phyloP scores from a whole-genome alignment of 805 yeast genomes.

The Candida cerambycidarum region DNA sequence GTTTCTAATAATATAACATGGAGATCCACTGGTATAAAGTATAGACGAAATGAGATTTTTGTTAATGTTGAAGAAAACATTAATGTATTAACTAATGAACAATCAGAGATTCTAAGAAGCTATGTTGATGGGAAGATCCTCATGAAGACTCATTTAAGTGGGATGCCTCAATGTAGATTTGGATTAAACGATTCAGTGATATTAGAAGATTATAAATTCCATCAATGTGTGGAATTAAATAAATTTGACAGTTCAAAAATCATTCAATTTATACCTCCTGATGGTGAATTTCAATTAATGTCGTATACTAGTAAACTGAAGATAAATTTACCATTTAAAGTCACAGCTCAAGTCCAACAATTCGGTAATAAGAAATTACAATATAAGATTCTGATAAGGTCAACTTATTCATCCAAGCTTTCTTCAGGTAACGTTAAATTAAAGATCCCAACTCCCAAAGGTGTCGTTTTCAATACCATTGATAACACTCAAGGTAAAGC shows the following conservation, averaged over 20 bases:
- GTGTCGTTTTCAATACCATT: slow-evolving; percentile 34
- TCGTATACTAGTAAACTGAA: slow-evolving; percentile 52
- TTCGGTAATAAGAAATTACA: slow-evolving; percentile 47
- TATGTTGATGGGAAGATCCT: slow-evolving; percentile 75
- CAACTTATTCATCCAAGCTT: slow-evolving; percentile 57
- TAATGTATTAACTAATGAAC: slow-evolving; percentile 64
- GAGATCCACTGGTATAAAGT: slow-evolving; percentile 32
- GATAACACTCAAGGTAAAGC: slow-evolving; percentile 58
- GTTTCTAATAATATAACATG: slow-evolving; percentile 11
- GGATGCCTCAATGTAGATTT: slow-evolving; percentile 81
- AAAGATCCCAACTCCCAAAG: slow-evolving; percentile 64
- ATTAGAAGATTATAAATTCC: slow-evolving; percentile 79
- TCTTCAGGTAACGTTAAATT: slow-evolving; percentile 64
- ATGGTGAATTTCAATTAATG: slow-evolving; percentile 84
- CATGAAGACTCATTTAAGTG: slow-evolving; percentile 71
- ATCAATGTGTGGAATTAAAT: slow-evolving; percentile 77
- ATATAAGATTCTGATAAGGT: slow-evolving; percentile 59
- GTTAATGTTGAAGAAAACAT: slow-evolving; percentile 76
- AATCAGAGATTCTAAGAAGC: slow-evolving; percentile 63
- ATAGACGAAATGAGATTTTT: slow-evolving; percentile 78
- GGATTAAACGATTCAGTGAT: slow-evolving; percentile 58
- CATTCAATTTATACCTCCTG: slow-evolving; percentile 81
- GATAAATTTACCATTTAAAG: slow-evolving; percentile 67
- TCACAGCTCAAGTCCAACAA: slow-evolving; percentile 53
- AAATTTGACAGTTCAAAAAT: slow-evolving; percentile 62